Percentiles rank a stretch among this genome's conserved stretches.
These are phyloP conservation scores for Cinchona pubescens DNA, from an alignment of 257 asterid species.

Conservation along the genomic window DNA sequence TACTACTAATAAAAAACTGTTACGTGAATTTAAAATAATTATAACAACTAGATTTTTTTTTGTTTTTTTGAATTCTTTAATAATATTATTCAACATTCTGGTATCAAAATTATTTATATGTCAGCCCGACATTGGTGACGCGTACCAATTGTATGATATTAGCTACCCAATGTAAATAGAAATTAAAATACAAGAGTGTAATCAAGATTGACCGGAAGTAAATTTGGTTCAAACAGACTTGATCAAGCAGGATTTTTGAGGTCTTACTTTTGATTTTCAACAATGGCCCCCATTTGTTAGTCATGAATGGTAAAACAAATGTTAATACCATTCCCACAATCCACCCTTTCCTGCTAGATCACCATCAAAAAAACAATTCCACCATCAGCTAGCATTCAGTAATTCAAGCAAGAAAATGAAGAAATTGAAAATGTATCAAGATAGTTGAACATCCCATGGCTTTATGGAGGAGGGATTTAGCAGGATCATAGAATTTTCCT, in stretches of 20 bases:
- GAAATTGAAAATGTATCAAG: not conserved
- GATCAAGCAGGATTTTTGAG: not conserved
- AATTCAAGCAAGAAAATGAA: not conserved
- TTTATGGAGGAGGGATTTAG: no score
- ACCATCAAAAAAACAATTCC: not conserved
- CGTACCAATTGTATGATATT: no score
- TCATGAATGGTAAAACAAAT: slow-evolving; percentile 52
- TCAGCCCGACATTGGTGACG: no score
- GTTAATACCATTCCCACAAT: slow-evolving; percentile 55
- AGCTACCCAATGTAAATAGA: not conserved
- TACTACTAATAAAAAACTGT: no score
- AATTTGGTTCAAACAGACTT: no score
- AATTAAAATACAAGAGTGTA: not conserved
- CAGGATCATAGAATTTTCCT: no score
- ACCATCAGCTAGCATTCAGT: not conserved
- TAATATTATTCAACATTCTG: no score
- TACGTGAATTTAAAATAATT: no score
- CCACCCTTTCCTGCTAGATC: slow-evolving; percentile 56
- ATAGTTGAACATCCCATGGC: not conserved
- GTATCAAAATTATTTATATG: no score
- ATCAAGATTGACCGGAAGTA: no score
- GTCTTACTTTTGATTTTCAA: slow-evolving; percentile 55
- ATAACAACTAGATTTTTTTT: no score
- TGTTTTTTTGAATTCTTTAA: no score
- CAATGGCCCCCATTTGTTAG: slow-evolving; percentile 65